A percentile compares a stretch with the other conserved stretches of the same genome.
phyloP scores from a whole-genome alignment of 805 yeast species.

The Cyberlindnera euphorbiae region DNA sequence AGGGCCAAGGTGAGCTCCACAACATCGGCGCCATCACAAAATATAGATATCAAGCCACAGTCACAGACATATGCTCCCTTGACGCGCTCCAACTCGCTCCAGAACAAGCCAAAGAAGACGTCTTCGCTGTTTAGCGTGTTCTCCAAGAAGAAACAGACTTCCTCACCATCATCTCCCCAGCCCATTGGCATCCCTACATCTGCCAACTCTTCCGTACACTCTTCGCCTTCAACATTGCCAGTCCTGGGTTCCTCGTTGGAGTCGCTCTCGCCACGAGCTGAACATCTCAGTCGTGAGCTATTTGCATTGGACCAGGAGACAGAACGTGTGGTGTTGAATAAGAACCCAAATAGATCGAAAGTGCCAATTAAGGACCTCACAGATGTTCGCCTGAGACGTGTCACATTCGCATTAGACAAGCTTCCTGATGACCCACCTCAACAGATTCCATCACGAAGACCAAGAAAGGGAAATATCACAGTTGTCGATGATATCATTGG shows the following conservation, averaged over 20 bases:
- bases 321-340: constrained; percentile 39
- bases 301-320: constrained; percentile 4
- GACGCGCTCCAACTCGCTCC: constrained; percentile 18
- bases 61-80: constrained; percentile 1
- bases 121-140: constrained; percentile 27
- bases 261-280: constrained; percentile 12
- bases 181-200: constrained; percentile 19
- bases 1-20: constrained; percentile 4
- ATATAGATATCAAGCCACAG: neutral
- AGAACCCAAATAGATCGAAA: constrained; percentile 37
- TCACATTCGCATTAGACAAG: constrained; percentile 72
- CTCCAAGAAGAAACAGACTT: constrained; percentile 25
- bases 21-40: neutral
- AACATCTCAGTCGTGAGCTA: constrained; percentile 3
- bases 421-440: constrained; percentile 84
- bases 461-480: constrained; percentile 72
- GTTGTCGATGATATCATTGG: constrained; percentile 65
- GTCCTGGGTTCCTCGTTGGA: constrained; percentile 13
- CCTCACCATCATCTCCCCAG: constrained; percentile 17
- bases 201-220: constrained; percentile 5
- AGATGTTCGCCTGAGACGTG: constrained; percentile 49
- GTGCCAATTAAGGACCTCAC: constrained; percentile 28
- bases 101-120: constrained; percentile 22
- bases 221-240: constrained; percentile 9
- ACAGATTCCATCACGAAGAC: constrained; percentile 84